phyloP scores from a whole-genome alignment of 306 rosid species.

The Cicer judaicum region DNA sequence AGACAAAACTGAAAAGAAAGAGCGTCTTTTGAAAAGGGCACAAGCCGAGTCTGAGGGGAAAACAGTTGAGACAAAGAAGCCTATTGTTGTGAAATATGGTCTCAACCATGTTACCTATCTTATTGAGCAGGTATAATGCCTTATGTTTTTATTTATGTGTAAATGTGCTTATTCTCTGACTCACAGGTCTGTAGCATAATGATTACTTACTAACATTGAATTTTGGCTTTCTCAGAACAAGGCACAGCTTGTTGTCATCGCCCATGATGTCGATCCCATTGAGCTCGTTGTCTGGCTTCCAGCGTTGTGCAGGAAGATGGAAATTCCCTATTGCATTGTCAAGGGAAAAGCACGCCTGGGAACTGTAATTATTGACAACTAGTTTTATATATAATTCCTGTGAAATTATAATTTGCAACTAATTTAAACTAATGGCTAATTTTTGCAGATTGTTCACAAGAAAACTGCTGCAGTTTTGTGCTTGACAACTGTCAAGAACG shows the following conservation, averaged over 20 bases:
- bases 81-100: slow-evolving; percentile 79
- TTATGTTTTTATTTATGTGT: background rate
- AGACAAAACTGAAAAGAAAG: slow-evolving; percentile 80
- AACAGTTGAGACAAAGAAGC: slow-evolving; percentile 66
- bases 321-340: slow-evolving; percentile 81
- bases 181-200: background rate
- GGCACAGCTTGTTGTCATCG: slow-evolving; percentile 81
- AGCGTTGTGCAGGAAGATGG: slow-evolving; percentile 83
- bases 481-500: slow-evolving; percentile 85
- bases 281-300: slow-evolving; percentile 89
- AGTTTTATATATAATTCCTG: background rate
- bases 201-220: background rate
- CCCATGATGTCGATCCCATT: slow-evolving; percentile 86
- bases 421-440: background rate
- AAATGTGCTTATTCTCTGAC: no score
- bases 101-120: slow-evolving; percentile 83
- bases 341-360: slow-evolving; percentile 85
- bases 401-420: background rate
- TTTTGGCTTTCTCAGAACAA: slow-evolving; percentile 54
- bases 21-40: slow-evolving; percentile 73
- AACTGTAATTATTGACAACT: slow-evolving; percentile 47
- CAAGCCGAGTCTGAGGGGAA: slow-evolving; percentile 80
- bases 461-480: slow-evolving; percentile 77
- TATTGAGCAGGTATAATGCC: slow-evolving; percentile 62
- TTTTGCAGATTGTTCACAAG: slow-evolving; percentile 69